Evolutionary conservation across 495 filamentous ascomycete species (phyloP).

Genomic region (Penicillium subrubescens): DNA sequence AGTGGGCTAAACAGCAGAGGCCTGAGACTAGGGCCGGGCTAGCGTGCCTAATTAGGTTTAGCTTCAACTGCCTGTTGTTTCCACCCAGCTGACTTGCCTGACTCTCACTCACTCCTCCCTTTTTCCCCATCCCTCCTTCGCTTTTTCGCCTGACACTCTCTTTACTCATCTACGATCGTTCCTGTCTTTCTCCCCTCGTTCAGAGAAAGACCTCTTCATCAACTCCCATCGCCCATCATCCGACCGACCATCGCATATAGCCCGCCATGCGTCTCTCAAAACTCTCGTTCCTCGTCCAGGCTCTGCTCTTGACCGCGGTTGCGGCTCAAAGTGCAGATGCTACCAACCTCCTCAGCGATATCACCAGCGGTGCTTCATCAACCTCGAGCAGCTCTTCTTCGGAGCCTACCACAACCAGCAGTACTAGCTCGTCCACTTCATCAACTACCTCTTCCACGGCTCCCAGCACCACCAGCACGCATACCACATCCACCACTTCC

Average conservation of each 20-base stretch:
- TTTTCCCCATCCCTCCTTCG: constrained; percentile 18
- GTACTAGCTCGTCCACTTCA: constrained; percentile 23
- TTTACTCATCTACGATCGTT: constrained; percentile 19
- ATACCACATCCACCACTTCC: constrained; percentile 13
- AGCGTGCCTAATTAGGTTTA: constrained; percentile 21
- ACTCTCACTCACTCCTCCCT: constrained; percentile 1
- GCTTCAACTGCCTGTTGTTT: constrained; percentile 2
- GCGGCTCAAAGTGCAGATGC: constrained; percentile 38
- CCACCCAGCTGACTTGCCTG: not conserved
- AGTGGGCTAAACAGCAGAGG: not conserved
- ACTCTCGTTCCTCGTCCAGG: constrained; percentile 41
- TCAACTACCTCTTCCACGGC: constrained; percentile 3
- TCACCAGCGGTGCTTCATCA: constrained; percentile 22
- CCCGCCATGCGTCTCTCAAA: constrained; percentile 42
- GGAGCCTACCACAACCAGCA: constrained; percentile 24
- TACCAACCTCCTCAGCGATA: constrained; percentile 23
- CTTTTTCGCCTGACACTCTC: not conserved
- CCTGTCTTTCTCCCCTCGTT: constrained; percentile 20
- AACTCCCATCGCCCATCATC: not conserved
- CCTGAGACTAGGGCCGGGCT: constrained; percentile 18
- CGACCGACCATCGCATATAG: not conserved
- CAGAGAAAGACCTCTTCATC: constrained; percentile 1
- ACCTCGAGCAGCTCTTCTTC: constrained; percentile 13
- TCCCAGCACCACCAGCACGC: constrained; percentile 8
- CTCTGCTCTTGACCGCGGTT: constrained; percentile 41